Evolutionary conservation across 169 alveolate genomes (phyloP), one percentile per base, ranked within the genome.

Genomic region (Plasmodium gaboni): DNA sequence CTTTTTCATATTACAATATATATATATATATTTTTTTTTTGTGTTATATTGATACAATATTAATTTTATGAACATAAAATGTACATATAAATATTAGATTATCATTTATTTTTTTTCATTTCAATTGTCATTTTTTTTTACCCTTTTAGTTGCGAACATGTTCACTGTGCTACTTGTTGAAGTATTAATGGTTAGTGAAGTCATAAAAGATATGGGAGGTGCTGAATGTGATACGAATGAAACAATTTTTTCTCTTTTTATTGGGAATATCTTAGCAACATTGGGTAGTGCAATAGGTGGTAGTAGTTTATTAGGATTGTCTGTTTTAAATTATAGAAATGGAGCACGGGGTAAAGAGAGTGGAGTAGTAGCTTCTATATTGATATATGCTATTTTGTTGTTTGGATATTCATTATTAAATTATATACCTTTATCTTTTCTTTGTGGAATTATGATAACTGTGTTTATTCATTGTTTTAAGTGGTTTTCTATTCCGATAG

Each of bases 261-360:
- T 94, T 60, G 96, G 95, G 7, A 94, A 94, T 51, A 13, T 92
- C 44, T 70, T 94, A 17, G 83, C 94, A 24, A 63, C 95, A 10
- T 74, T 95, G 72, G 80, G 94, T 78, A 95, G 97, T 15, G 94
- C 95, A 55, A 80, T 93, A 51, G 96, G 96, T 13, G 97, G 96
- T 17, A 92, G 96, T 74, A 92, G 96, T 64, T 93, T 94, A 96
- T 93, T 95, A 44, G 97, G 96, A 2, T 74, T 95, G 7, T 89
- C 96, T 2, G 92, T 95, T 67, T 92, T 95, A 95, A 95, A 94
- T 92, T 88, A 91, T 38, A 88, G 94, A 83, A 89, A 92, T 38
- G 96, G 97, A 1, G 93, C 96, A 12, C 91, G 91, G 74, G 96
- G 97, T 26, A 95, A 95, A 65, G 97, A 95, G 57, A 91, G 96